Base-by-base conservation (phyloP, 1,284 basidiomycete species). In the Ustilago loliicola region DNA sequence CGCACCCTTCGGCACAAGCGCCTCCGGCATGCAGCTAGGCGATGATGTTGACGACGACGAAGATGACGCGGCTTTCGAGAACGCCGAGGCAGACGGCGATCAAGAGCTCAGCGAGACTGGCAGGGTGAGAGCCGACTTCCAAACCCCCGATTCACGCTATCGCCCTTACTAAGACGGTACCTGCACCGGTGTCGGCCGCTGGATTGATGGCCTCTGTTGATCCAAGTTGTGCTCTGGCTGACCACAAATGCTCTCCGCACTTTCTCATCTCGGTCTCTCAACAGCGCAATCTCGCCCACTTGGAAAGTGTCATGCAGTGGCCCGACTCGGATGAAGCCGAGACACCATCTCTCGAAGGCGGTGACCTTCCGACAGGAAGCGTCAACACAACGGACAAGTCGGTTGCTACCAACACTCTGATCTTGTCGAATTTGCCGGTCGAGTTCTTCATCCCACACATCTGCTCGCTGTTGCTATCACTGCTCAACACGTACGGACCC, bases 71-170 rank as follows among this genome's bases (percentile, higher is more conserved):
- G 90, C 90, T 19, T 90, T 91, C 73, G 88, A 91, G 72, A 90
- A 92, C 75, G 84, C 88, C 10, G 61, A 89, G 11, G 75, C 50
- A 23, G 88, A 89, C 23, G 75, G 53, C 2, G 87, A 87, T 6
- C 87, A 87, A 27, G 92, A 91, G 36, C 89, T 93, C 72, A 93
- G 91, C 84, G 92, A 93, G 87, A 91, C 92, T 79, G 95, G 95
- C 88, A 92, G 93, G 93, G 94, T 96, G 92, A 94, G 94, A 91
- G 92, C 91, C 87, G 91, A 94, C 92, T 93, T 93, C 87, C 87
- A 91, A 87, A 92, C 91, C 88, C 87, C 88, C 23, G 88, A 91
- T 88, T 90, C 89, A 84, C 92, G 95, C 87, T 96, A 89, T 87
- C 88, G 90, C 72, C 95, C 95, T 73, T 96, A 97, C 90, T 96